Percentiles rank a stretch among this genome's conserved stretches.
Evolutionary conservation across 352 stramenopile species (phyloP).

Genomic region (Globisporangium paddicum): DNA sequence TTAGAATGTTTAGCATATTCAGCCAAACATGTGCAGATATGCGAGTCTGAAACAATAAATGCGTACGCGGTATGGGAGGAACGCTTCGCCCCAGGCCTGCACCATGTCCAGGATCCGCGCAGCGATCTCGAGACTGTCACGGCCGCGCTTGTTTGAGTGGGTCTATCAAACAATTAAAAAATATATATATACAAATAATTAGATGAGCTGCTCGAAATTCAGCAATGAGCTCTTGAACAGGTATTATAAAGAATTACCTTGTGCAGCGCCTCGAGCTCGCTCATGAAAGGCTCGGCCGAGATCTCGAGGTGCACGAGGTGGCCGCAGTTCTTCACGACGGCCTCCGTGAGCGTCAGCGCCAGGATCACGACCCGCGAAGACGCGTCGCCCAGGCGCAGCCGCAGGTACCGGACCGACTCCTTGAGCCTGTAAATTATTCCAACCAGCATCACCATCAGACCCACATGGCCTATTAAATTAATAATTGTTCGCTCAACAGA

Average conservation of each 20-base stretch:
- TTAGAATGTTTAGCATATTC: no score
- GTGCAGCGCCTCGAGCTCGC: constrained; percentile 68
- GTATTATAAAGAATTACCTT: no score
- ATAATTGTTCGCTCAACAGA: no score
- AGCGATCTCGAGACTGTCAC: constrained; percentile 71
- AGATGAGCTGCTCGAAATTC: no score
- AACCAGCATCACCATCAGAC: no score
- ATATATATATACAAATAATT: no score
- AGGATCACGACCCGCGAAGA: constrained; percentile 60
- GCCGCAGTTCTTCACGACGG: constrained; percentile 76
- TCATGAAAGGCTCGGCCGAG: constrained; percentile 62
- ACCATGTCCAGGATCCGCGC: constrained; percentile 68
- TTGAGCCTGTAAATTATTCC: constrained; percentile 51
- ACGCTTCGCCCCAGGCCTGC: constrained; percentile 79
- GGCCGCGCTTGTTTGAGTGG: constrained; percentile 59
- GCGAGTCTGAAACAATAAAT: not conserved
- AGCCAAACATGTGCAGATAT: no score
- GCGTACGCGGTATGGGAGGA: constrained; percentile 49
- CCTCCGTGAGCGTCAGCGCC: constrained; percentile 61
- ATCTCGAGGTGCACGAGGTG: constrained; percentile 67
- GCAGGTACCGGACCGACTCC: constrained; percentile 69
- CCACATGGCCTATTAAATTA: no score
- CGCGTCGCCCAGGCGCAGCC: constrained; percentile 58
- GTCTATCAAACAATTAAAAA: no score
- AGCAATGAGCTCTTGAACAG: no score